Evolutionary conservation across 345 rosid genomes (phyloP).

Genomic region (Eucalyptus decipiens): DNA sequence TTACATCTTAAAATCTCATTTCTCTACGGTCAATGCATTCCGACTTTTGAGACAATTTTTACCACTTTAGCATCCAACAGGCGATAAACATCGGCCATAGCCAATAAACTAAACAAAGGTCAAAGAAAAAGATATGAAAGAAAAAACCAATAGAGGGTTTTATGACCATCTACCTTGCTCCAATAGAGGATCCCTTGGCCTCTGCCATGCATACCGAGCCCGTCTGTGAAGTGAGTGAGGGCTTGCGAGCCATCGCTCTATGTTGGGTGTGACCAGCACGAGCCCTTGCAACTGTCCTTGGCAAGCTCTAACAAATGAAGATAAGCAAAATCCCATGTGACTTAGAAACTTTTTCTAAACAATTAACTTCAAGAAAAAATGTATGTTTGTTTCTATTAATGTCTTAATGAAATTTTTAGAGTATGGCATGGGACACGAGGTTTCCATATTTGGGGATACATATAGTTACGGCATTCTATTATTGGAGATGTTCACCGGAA

Average conservation of each 20-base stretch:
- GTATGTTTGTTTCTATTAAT: accelerated
- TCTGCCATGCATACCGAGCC: accelerated
- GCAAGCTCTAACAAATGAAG: neutral
- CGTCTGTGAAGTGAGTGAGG: accelerated
- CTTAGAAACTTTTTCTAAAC: neutral
- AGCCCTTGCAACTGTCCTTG: neutral
- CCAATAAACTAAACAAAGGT: neutral
- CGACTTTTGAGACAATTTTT: neutral
- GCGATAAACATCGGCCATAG: neutral
- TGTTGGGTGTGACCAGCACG: accelerated
- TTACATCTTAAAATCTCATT: too few species aligned
- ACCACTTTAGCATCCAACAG: accelerated
- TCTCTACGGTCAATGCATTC: neutral
- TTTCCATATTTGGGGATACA: neutral
- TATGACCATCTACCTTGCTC: neutral
- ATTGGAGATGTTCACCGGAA: neutral
- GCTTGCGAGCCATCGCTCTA: too few species aligned
- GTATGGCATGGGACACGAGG: neutral
- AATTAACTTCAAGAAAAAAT: neutral
- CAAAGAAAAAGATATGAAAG: neutral
- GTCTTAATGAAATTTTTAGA: neutral
- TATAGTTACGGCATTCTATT: neutral
- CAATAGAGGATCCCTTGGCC: accelerated
- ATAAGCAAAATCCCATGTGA: neutral
- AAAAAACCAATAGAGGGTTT: neutral